Percentiles rank a stretch among this genome's conserved stretches.
Conservation (phyloP, 495 filamentous ascomycete species). For the Penicillium paxilli region DNA sequence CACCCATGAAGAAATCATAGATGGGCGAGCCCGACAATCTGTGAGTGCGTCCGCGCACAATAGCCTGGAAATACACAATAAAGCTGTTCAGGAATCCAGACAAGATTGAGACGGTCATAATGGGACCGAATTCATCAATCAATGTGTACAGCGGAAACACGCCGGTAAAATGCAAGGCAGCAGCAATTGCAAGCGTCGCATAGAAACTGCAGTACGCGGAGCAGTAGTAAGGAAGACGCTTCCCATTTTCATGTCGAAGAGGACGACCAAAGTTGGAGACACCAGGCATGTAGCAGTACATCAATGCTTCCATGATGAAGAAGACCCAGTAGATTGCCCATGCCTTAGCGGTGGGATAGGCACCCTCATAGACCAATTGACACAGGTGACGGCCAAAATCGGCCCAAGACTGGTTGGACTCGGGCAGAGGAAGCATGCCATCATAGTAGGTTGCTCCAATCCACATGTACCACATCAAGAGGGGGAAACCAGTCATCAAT, state of each 20-base stretch:
- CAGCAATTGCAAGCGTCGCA: conserved; percentile 66
- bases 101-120: conserved; percentile 84
- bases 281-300: conserved; percentile 79
- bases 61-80: conserved; percentile 76
- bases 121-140: conserved; percentile 83
- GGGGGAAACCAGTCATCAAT: conserved; percentile 86
- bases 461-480: conserved; percentile 98
- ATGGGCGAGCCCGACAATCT: conserved; percentile 89
- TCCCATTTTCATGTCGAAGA: conserved; percentile 70
- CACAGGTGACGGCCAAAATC: conserved; percentile 67
- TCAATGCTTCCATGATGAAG: conserved; percentile 68
- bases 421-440: conserved; percentile 70
- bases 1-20: conserved; percentile 99
- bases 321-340: conserved; percentile 91
- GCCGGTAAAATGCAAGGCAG: conserved; percentile 68
- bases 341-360: conserved; percentile 70
- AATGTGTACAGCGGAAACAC: conserved; percentile 83
- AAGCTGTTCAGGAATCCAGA: conserved; percentile 78
- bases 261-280: conserved; percentile 78
- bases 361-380: conserved; percentile 69
- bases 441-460: conserved; percentile 87
- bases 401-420: conserved; percentile 53
- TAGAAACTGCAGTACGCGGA: conserved; percentile 81
- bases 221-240: conserved; percentile 85
- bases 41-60: conserved; percentile 75